Conservation (phyloP, 352 stramenopile species). For the Blastocystis sp. region DNA sequence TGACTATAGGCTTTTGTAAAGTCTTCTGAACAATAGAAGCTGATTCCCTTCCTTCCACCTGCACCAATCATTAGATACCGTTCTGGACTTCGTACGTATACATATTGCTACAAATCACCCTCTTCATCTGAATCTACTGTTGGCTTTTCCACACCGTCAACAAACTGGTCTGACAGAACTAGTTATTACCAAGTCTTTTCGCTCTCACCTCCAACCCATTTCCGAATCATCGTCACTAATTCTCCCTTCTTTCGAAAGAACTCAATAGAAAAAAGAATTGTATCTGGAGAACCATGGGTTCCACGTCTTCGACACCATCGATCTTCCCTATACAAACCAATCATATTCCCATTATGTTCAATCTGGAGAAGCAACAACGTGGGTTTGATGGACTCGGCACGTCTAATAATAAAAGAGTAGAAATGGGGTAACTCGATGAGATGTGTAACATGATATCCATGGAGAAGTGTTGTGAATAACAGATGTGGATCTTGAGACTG, state of each 20-base stretch:
- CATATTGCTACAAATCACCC: conserved; percentile 39
- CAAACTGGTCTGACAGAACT: conserved; percentile 24
- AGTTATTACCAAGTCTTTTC: neutral
- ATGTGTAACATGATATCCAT: conserved; percentile 49
- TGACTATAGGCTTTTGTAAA: conserved; percentile 58
- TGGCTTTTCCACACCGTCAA: conserved; percentile 60
- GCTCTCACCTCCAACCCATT: conserved; percentile 21
- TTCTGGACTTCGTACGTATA: conserved; percentile 33
- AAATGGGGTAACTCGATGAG: neutral
- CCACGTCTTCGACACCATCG: neutral
- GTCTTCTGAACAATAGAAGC: conserved; percentile 57
- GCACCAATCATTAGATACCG: conserved; percentile 55
- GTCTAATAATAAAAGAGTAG: neutral
- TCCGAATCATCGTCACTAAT: neutral
- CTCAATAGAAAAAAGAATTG: conserved; percentile 38
- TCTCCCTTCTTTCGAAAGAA: neutral
- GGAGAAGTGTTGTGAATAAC: conserved; percentile 23
- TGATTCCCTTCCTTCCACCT: conserved; percentile 50
- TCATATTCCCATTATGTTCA: conserved; percentile 42
- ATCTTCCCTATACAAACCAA: conserved; percentile 54
- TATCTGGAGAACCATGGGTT: conserved; percentile 5
- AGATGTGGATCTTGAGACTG: conserved; percentile 56
- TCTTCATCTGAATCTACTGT: neutral
- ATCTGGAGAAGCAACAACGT: conserved; percentile 48
- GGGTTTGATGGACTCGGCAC: neutral